phyloP scores from a whole-genome alignment of 108 stramenopile genomes.

The Cyclotella atomus region DNA sequence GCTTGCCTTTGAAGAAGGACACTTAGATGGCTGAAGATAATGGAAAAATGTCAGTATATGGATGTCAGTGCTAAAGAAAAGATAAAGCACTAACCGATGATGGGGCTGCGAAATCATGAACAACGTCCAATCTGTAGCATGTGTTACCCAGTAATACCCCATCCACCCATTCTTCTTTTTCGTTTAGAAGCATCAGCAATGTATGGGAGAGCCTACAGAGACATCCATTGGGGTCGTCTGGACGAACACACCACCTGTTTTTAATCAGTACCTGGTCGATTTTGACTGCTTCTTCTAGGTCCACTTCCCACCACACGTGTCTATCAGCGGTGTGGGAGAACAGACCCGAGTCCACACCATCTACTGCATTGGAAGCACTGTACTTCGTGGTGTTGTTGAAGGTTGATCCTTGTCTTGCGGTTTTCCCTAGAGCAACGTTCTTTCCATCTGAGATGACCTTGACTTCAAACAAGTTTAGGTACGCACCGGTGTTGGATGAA shows the following conservation, averaged over 20 bases:
- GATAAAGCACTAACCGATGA: too few species aligned
- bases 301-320: background rate
- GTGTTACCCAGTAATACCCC: too few species aligned
- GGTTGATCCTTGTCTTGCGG: background rate
- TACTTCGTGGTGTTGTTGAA: background rate
- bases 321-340: background rate
- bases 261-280: background rate
- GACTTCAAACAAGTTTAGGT: background rate
- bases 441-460: background rate
- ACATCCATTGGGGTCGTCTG: background rate
- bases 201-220: too few species aligned
- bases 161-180: too few species aligned
- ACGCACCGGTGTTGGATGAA: background rate
- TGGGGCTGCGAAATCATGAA: too few species aligned
- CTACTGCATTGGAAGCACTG: background rate
- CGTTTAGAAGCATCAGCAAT: too few species aligned
- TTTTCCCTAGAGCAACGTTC: background rate
- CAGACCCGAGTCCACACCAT: background rate
- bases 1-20: background rate
- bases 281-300: background rate
- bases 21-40: too few species aligned
- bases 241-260: background rate
- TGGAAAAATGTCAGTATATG: too few species aligned
- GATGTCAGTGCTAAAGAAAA: too few species aligned
- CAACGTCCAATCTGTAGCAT: too few species aligned